Evolutionary conservation across 2,329 filamentous ascomycete genomes (phyloP).

Genomic region (Endocalyx cinctus): DNA sequence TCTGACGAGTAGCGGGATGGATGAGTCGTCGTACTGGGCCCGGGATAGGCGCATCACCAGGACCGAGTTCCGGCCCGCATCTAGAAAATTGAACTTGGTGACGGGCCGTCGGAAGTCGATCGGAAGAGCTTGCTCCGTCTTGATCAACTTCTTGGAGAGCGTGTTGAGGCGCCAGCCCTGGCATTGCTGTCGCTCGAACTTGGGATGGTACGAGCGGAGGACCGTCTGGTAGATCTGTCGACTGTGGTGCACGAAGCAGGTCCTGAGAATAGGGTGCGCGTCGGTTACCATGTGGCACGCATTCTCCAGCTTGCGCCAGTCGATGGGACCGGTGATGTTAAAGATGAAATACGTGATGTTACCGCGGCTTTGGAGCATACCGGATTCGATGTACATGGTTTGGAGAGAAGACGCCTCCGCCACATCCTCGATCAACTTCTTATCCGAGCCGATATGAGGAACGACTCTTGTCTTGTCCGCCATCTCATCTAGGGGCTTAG

Average conservation of each 20-base stretch:
- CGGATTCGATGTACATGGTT: constrained; percentile 43
- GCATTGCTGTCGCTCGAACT: constrained; percentile 40
- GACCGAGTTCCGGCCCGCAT: constrained; percentile 42
- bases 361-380: constrained; percentile 37
- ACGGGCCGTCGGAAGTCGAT: constrained; percentile 39
- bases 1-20: constrained; percentile 41
- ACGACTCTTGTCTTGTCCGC: constrained; percentile 37
- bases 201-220: constrained; percentile 36
- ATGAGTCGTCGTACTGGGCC: constrained; percentile 45
- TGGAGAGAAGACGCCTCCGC: constrained; percentile 45
- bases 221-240: constrained; percentile 45
- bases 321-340: constrained; percentile 40
- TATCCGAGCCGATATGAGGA: constrained; percentile 37
- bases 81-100: constrained; percentile 47
- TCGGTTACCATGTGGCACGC: constrained; percentile 40
- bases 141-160: constrained; percentile 36
- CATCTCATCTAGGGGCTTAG: constrained; percentile 27
- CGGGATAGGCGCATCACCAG: constrained; percentile 44
- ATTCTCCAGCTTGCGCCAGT: constrained; percentile 38
- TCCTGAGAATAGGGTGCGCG: constrained; percentile 49
- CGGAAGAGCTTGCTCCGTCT: constrained; percentile 34
- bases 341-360: constrained; percentile 46
- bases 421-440: constrained; percentile 40
- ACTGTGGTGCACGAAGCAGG: constrained; percentile 45
- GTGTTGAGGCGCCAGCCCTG: constrained; percentile 34